Percentiles rank a stretch among this genome's conserved stretches.
Conservation (phyloP, 2,329 filamentous ascomycete genomes). For the Aspergillus pseudonomiae region DNA sequence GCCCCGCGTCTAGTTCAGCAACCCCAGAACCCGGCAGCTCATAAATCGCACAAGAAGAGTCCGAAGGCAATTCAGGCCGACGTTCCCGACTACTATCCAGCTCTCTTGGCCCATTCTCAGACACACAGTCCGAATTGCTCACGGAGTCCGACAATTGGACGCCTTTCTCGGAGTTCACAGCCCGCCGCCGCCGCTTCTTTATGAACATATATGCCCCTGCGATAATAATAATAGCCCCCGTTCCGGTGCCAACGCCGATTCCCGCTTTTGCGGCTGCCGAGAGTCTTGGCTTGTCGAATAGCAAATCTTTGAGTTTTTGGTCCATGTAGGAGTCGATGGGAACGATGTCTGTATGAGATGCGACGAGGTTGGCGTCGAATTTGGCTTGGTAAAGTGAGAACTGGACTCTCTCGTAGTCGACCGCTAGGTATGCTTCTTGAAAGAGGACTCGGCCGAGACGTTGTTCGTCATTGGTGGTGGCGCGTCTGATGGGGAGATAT, state of each 20-base stretch:
- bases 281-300: background rate
- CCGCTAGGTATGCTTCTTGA: constrained; percentile 3
- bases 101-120: background rate
- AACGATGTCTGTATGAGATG: background rate
- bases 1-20: background rate
- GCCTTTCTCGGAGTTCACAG: background rate
- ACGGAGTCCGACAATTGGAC: background rate
- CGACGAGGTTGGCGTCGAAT: background rate
- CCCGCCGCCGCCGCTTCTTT: background rate
- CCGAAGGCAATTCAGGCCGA: background rate
- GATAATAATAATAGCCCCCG: background rate
- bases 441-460: constrained; percentile 6
- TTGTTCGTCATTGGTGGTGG: background rate
- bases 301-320: background rate
- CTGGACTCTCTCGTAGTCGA: background rate
- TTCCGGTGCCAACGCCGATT: background rate
- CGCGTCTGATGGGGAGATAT: background rate
- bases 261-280: background rate
- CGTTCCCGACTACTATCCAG: background rate
- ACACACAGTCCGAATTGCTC: background rate
- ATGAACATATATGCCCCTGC: background rate
- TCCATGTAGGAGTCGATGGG: background rate
- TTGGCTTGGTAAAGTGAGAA: constrained; percentile 1
- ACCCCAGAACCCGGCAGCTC: background rate
- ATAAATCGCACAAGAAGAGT: background rate